A percentile compares a stretch with the other conserved stretches of the same genome.
These are phyloP conservation scores for Agrocybe praecox DNA, from an alignment of 768 basidiomycete species.

Conservation along the genomic window DNA sequence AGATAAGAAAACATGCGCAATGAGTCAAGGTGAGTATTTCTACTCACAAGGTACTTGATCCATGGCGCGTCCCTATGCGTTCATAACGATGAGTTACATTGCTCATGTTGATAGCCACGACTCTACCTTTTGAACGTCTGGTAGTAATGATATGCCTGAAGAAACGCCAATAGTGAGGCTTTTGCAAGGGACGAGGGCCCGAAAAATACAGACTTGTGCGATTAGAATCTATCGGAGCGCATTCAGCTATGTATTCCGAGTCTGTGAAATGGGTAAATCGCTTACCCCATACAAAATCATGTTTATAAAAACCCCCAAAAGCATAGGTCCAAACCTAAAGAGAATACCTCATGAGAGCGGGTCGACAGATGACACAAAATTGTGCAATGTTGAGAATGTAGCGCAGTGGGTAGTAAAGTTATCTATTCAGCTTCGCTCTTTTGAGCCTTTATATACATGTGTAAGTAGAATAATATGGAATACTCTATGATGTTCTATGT, in stretches of 20 bases:
- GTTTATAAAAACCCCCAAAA: constrained; percentile 42
- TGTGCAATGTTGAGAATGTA: too few relatives aligned
- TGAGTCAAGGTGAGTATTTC: not conserved
- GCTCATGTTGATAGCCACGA: too few relatives aligned
- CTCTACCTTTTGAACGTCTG: constrained; percentile 43
- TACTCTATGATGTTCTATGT: too few relatives aligned
- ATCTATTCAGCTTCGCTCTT: too few relatives aligned
- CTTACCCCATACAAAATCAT: constrained; percentile 50
- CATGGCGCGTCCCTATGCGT: constrained; percentile 41
- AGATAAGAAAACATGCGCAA: not conserved
- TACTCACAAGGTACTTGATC: constrained; percentile 42
- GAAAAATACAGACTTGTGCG: constrained; percentile 29
- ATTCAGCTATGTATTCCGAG: not conserved
- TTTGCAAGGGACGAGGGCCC: not conserved
- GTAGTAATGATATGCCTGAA: constrained; percentile 39
- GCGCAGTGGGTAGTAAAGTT: too few relatives aligned
- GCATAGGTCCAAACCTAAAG: constrained; percentile 46
- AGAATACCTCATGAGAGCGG: not conserved
- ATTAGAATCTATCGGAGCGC: constrained; percentile 13
- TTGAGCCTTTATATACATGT: too few relatives aligned
- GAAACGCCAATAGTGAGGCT: not conserved
- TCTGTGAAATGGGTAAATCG: not conserved
- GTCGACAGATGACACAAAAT: not conserved
- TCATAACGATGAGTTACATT: not conserved
- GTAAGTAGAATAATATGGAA: too few relatives aligned